Conservation (phyloP, 139 green algal genomes). For the Chlorella sp. region DNA sequence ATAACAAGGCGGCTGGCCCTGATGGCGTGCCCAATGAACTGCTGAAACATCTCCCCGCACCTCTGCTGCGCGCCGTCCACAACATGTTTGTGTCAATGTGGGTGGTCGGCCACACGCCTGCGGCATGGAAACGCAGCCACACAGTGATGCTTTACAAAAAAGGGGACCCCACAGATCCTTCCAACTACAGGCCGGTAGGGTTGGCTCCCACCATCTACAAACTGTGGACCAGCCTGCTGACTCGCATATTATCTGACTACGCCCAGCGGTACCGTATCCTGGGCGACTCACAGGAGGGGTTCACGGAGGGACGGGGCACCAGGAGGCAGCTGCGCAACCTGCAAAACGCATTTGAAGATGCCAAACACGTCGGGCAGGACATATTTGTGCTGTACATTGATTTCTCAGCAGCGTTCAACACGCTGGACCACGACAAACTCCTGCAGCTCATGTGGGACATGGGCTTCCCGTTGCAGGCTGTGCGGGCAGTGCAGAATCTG, state of each 20-base stretch:
- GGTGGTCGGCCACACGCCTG: slow-evolving; percentile 42
- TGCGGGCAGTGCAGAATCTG: slow-evolving; percentile 49
- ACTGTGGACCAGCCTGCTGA: slow-evolving; percentile 52
- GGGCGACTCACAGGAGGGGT: slow-evolving; percentile 48
- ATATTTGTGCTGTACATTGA: slow-evolving; percentile 36
- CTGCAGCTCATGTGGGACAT: slow-evolving; percentile 50
- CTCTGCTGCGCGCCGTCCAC: slow-evolving; percentile 24
- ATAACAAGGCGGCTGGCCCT: slow-evolving; percentile 37
- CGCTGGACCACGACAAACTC: slow-evolving; percentile 50
- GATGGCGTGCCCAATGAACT: slow-evolving; percentile 54
- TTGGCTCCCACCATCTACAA: slow-evolving; percentile 51
- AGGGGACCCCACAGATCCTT: slow-evolving; percentile 1
- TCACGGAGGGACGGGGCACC: slow-evolving; percentile 27
- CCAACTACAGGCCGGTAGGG: slow-evolving; percentile 48
- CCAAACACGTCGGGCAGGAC: slow-evolving; percentile 14
- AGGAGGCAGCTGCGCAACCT: slow-evolving; percentile 22
- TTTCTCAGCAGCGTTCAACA: slow-evolving; percentile 55
- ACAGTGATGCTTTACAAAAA: slow-evolving; percentile 55
- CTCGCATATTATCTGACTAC: slow-evolving; percentile 6
- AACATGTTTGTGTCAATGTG: slow-evolving; percentile 47
- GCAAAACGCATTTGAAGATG: slow-evolving; percentile 46
- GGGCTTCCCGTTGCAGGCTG: slow-evolving; percentile 43
- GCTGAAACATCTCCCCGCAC: slow-evolving; percentile 33
- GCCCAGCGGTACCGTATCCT: slow-evolving; percentile 29
- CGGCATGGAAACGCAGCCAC: slow-evolving; percentile 37